Base-by-base conservation (phyloP, 495 filamentous ascomycete species). In the Hypoxylon crocopeplum region DNA sequence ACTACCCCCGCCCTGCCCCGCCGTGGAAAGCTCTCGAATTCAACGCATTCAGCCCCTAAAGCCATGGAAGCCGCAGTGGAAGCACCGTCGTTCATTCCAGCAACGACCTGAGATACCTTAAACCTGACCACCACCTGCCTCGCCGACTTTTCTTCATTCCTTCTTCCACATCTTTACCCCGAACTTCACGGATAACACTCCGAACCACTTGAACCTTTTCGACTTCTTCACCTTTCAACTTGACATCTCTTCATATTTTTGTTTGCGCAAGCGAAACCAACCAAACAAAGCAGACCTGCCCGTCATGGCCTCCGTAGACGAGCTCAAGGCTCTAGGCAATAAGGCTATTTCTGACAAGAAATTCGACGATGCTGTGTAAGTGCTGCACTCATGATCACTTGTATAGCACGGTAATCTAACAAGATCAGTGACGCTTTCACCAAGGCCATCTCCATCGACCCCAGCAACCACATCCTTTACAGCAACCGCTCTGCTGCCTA, bases 401-500 rank as follows among this genome's bases (percentile, higher is more conserved):
- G 40, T 42, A 41, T 32, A 4, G 11, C n/a, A 59, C 20, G 10
- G 29, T 10, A 19, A 49, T 13, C 25, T 21, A 24, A 24, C 2
- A 22, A n/a, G 7, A 22, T 16, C 20, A 97, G 92, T 71, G 88
- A 92, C 52, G 93, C 96, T 69, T 98, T 98, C 77, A 86, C 92
- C 44, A 79, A 97, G 77, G 94, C 95, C 38, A 96, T 98, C 67
- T 87, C 83, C n/a, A 75, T 96, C 63, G 90, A 96, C 40, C 85
- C 94, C 16, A 71, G 71, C 55, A 98, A 98, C 74, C 94, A 98
- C 75, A 90, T 98, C 55, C 86, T 98, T 46, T 98, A 94, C 81
- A 97, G 93, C 64, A 98, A 98, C 76, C 87, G 94, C 51, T 98
- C 95, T 7, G 94, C 91, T 44, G 92, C 94, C n/a, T 96, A 94